Base-by-base conservation (phyloP, 495 filamentous ascomycete genomes). In the Aspergillus leporis region DNA sequence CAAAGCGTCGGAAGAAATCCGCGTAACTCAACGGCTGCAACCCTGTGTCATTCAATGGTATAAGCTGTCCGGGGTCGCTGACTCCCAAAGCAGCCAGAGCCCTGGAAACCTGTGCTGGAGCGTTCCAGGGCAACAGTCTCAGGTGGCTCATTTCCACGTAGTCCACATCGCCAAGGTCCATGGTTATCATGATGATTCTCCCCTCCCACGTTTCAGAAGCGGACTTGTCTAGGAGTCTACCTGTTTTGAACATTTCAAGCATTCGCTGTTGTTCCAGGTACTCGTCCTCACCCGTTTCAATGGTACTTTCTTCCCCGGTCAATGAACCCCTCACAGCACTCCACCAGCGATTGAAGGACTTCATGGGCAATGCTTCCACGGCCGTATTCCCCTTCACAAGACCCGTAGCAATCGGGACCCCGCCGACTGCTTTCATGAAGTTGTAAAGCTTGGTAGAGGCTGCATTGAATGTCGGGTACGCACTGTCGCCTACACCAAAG, bases 391-490 rank as follows among this genome's bases (percentile, higher is more conserved):
- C 31, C 18, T 53, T 53, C 13, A 25, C 9, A 4, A 53, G 32
- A 1, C 51, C 51, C 3, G n/a, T 22, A 0, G 51, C 51, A 13
- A 40, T 53, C 5, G 18, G 31, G 6, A 21, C 2, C 14, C 32
- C 51, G 51, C 51, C 51, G 8, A 41, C n/a, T 12, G 21, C 18
- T 0, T 5, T 40, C 31, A 53, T 38, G 34, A 53, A 53, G 4
- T 53, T 25, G 51, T 53, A 41, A 2, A 53, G 31, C n/a, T 40
- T 38, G 18, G 32, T 53, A 14, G 51, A 34, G 4, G 51, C 51
- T 8, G 51, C 51, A 25, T 53, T 53, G 51, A 38, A 53, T 22
- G 32, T 53, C 18, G 51, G 32, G 32, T 53, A 53, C 14, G 51
- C 51, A 19, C 51, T 53, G 14, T 53, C 51, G 3, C 51, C 51